Evolutionary conservation across 106 monocot species (phyloP).

Genomic region (Iris macrosiphon): DNA sequence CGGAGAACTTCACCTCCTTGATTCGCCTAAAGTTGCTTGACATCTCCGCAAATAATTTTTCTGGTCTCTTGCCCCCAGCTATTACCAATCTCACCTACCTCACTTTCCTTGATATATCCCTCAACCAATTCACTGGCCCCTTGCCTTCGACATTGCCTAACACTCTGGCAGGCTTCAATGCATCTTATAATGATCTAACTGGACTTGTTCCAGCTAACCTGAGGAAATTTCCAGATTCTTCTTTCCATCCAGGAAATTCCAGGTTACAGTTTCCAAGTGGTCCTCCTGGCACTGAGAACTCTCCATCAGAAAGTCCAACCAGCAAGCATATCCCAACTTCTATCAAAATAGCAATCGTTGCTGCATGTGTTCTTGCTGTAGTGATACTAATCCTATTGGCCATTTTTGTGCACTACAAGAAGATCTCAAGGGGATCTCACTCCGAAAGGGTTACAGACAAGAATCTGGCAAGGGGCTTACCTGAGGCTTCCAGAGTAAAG

Average conservation of each 20-base stretch:
- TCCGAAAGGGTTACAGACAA: constrained; percentile 48
- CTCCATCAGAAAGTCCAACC: constrained; percentile 10
- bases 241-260: constrained; percentile 93
- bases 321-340: constrained; percentile 30
- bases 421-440: constrained; percentile 34
- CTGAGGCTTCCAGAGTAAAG: constrained; percentile 19
- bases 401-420: constrained; percentile 51
- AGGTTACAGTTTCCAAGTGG: constrained; percentile 45
- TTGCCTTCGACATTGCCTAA: constrained; percentile 54
- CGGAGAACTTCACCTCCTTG: constrained; percentile 51
- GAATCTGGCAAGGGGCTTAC: constrained; percentile 18
- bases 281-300: constrained; percentile 24
- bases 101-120: constrained; percentile 68
- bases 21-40: constrained; percentile 54
- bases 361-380: constrained; percentile 34
- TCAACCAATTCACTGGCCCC: constrained; percentile 63
- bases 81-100: constrained; percentile 50
- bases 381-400: constrained; percentile 51
- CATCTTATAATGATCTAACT: constrained; percentile 84
- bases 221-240: constrained; percentile 90
- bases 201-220: constrained; percentile 75
- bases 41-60: constrained; percentile 72
- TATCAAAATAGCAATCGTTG: constrained; percentile 48
- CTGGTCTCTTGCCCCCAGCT: constrained; percentile 54
- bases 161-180: constrained; percentile 59